Evolutionary conservation across 768 basidiomycete species (phyloP).

Genomic region (Thelephora ganbajun): DNA sequence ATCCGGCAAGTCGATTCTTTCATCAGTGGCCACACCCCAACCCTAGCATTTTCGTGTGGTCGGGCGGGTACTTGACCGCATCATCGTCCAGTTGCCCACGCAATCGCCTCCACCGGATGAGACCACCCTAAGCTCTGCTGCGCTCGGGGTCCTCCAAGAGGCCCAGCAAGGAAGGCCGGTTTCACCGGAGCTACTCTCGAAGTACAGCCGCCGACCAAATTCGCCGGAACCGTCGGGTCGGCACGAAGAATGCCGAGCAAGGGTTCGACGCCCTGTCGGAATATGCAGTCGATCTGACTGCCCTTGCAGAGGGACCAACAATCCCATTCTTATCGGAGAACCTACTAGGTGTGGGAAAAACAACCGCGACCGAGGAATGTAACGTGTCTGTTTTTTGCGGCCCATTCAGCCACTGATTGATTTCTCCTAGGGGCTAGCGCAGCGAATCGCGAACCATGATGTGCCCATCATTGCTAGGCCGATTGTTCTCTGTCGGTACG

Average conservation of each 20-base stretch:
- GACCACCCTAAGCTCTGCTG: conserved; percentile 40
- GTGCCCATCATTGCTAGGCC: conserved; percentile 65
- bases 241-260: conserved; percentile 76
- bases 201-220: conserved; percentile 66
- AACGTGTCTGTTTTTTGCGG: neutral
- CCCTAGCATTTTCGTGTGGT: conserved; percentile 21
- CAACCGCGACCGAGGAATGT: conserved; percentile 54
- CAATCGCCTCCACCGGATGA: conserved; percentile 84
- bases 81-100: conserved; percentile 69
- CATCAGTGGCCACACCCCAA: neutral
- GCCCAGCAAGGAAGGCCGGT: conserved; percentile 70
- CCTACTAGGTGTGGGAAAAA: conserved; percentile 95
- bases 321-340: conserved; percentile 93
- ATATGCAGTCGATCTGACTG: conserved; percentile 77
- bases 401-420: no score
- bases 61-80: conserved; percentile 57
- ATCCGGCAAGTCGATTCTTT: conserved; percentile 39
- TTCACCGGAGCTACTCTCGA: conserved; percentile 61
- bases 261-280: conserved; percentile 90
- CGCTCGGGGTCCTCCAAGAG: conserved; percentile 53
- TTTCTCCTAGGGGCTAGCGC: conserved; percentile 63
- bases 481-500: conserved; percentile 83
- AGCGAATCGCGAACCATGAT: conserved; percentile 89
- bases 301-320: conserved; percentile 91
- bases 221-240: conserved; percentile 74